Evolutionary conservation across 2,329 filamentous ascomycete species (phyloP), one percentile per base, ranked within the genome.

Genomic region (Xylariaceae sp.): DNA sequence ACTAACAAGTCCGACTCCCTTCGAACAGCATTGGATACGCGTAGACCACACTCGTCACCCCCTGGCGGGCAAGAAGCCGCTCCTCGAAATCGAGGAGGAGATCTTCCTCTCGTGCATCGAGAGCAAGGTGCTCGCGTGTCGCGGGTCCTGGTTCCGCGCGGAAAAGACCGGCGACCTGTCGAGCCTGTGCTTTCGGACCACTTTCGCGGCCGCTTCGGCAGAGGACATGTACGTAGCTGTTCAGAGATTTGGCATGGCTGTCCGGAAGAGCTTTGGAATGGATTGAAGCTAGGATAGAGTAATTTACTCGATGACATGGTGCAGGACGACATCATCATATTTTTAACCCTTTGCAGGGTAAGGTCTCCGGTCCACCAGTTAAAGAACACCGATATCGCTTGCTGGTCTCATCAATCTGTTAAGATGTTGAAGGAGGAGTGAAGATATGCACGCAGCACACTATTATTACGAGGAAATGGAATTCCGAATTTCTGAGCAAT

Each of bases 81-180:
- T 87, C 32, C 60, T 76, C 16, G 77, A 78, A 24, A 71, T 98
- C 29, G 92, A 98, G 63, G 82, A 95, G 53, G 79, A 85, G 39
- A 88, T 98, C 31, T 97, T 95, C 70, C 64, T 85, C 52, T 71
- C 75, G 1, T 81, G 81, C 47, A 82, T 96, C 40, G 75, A 81
- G 3, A 76, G 83, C 52, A 84, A 86, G 15, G 86, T 92, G 4
- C 71, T 98, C 31, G 72, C 92, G 2, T 88, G 85, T 42, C 76
- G 85, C 33, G 92, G 92, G 3, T 89, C 82, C 33, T 98, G 89
- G 89, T 98, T 97, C 73, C 75, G 79, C 42, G 85, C 89, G 1
- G 83, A 92, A 58, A 74, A 73, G 30, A 70, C 76, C 31, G 32
- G 24, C 33, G 71, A 68, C 55, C 70, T 71, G 7, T 69, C 71